phyloP scores from a whole-genome alignment of 2,329 filamentous ascomycete genomes.

The Uncinocarpus reesii region DNA sequence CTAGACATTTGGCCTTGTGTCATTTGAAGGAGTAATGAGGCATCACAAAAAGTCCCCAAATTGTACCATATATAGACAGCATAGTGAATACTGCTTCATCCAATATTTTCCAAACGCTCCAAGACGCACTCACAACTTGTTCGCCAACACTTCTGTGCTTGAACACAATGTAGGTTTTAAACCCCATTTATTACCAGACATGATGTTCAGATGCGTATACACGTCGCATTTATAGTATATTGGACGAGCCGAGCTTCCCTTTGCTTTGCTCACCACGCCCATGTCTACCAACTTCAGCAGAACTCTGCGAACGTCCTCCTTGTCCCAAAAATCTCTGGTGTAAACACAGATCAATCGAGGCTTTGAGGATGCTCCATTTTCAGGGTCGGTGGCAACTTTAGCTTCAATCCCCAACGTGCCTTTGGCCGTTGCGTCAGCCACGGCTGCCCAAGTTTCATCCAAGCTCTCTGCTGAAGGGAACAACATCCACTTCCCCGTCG shows the following conservation, averaged over 20 bases:
- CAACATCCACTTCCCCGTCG: slow-evolving; percentile 51
- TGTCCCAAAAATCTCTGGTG: slow-evolving; percentile 62
- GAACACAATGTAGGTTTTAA: slow-evolving; percentile 45
- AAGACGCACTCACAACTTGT: slow-evolving; percentile 17
- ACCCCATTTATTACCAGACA: slow-evolving; percentile 50
- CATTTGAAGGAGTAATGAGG: no score
- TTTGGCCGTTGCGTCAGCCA: slow-evolving; percentile 57
- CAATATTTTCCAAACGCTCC: neutral
- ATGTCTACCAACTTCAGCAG: slow-evolving; percentile 52
- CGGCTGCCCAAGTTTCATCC: slow-evolving; percentile 43
- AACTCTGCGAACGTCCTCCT: slow-evolving; percentile 58
- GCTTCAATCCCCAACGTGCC: slow-evolving; percentile 61
- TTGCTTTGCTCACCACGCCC: slow-evolving; percentile 42
- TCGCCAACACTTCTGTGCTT: slow-evolving; percentile 30
- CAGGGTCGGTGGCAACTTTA: slow-evolving; percentile 54
- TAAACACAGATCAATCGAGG: slow-evolving; percentile 63
- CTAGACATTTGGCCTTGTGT: no score
- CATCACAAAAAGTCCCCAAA: no score
- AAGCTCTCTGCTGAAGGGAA: slow-evolving; percentile 20
- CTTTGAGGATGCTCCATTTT: slow-evolving; percentile 24
- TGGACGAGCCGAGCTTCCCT: slow-evolving; percentile 28
- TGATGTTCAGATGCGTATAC: slow-evolving; percentile 57
- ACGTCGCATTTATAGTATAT: slow-evolving; percentile 75
- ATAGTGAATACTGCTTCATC: no score
- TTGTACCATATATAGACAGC: no score